Evolutionary conservation across 257 asterid species (phyloP).

Genomic region (Paraleonurus japonicus): DNA sequence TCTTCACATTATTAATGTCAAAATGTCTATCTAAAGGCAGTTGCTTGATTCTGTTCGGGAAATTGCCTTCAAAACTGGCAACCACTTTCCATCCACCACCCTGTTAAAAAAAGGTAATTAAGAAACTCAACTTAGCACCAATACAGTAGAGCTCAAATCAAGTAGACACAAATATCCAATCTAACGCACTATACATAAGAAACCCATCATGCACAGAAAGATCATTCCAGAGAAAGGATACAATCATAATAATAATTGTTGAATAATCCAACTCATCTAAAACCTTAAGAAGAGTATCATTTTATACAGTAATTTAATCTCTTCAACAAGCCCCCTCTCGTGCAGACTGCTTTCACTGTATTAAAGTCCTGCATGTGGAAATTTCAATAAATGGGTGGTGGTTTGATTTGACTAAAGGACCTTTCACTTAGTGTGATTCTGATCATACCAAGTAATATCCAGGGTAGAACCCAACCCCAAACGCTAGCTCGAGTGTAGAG

Average conservation of each 20-base stretch:
- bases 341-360: neutral
- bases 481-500: neutral
- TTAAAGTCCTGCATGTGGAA: neutral
- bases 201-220: neutral
- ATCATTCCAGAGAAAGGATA: neutral
- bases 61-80: constrained; percentile 97
- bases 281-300: neutral
- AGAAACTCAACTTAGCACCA: constrained; percentile 25
- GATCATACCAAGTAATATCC: neutral
- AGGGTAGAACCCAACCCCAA: neutral
- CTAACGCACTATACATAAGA: constrained; percentile 6
- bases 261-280: neutral
- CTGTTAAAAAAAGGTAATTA: constrained; percentile 42
- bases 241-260: neutral
- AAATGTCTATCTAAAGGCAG: constrained; percentile 94
- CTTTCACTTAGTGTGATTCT: neutral
- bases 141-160: constrained; percentile 7
- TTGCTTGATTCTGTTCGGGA: constrained; percentile 91
- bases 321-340: neutral
- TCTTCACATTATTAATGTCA: constrained; percentile 84
- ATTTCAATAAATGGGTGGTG: neutral
- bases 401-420: neutral
- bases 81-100: constrained; percentile 99
- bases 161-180: neutral
- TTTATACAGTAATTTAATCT: neutral